These are phyloP conservation scores for Exsudoporus frostii DNA, from an alignment of 768 basidiomycete genomes.

Conservation along the genomic window DNA sequence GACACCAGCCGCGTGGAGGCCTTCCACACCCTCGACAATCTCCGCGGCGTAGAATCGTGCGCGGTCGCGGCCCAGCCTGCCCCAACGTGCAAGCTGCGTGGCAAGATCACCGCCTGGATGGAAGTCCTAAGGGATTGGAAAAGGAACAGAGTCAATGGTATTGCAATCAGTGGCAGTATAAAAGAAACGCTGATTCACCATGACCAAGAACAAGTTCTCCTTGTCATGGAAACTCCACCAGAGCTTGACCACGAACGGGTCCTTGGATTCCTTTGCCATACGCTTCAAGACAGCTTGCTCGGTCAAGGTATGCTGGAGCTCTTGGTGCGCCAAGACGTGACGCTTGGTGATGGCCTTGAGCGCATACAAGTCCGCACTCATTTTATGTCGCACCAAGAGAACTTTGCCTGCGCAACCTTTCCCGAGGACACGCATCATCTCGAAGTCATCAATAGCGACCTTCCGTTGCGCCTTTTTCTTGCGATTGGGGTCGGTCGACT, in stretches of 20 bases:
- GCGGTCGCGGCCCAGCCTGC: slow-evolving; percentile 86
- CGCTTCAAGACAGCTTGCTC: slow-evolving; percentile 94
- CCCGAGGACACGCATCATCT: slow-evolving; percentile 94
- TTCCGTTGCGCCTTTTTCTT: slow-evolving; percentile 59
- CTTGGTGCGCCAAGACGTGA: slow-evolving; percentile 94
- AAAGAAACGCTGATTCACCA: slow-evolving; percentile 50
- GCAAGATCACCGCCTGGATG: slow-evolving; percentile 96
- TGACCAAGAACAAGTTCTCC: slow-evolving; percentile 94
- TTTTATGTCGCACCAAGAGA: slow-evolving; percentile 81
- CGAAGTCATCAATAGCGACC: slow-evolving; percentile 87
- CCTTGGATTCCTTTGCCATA: slow-evolving; percentile 84
- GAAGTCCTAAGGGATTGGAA: slow-evolving; percentile 61
- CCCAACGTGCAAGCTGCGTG: slow-evolving; percentile 96
- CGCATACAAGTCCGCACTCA: slow-evolving; percentile 71
- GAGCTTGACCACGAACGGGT: slow-evolving; percentile 94
- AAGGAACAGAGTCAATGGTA: slow-evolving; percentile 11
- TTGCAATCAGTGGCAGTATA: slow-evolving; percentile 6
- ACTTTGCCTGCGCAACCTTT: slow-evolving; percentile 99
- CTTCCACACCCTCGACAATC: slow-evolving; percentile 95
- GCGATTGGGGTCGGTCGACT: slow-evolving; percentile 47
- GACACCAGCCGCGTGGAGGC: slow-evolving; percentile 89
- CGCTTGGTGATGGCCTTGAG: slow-evolving; percentile 98
- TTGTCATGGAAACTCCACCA: slow-evolving; percentile 99
- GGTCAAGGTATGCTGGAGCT: slow-evolving; percentile 92
- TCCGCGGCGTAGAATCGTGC: slow-evolving; percentile 97